phyloP scores from a whole-genome alignment of 371 early-diverging fungal genomes.

The Mortierella sp. region DNA sequence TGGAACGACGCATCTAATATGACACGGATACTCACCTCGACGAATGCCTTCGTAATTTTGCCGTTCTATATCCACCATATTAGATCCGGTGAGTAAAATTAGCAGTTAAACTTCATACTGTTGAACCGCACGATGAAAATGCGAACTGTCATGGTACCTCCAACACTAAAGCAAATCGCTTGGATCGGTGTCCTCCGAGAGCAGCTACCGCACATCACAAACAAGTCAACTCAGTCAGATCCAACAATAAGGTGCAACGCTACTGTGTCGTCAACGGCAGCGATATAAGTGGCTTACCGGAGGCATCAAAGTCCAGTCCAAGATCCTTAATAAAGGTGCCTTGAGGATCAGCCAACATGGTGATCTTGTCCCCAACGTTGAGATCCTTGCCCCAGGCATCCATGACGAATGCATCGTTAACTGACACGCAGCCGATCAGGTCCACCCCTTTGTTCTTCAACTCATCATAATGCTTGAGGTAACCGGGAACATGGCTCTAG shows the following conservation, averaged over 20 bases:
- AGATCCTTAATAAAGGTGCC: conserved; percentile 73
- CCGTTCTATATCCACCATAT: conserved; percentile 35
- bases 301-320: conserved; percentile 73
- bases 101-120: no score
- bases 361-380: conserved; percentile 57
- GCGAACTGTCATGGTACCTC: conserved; percentile 61
- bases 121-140: no score
- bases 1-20: not conserved
- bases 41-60: conserved; percentile 50
- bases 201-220: conserved; percentile 51
- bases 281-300: conserved; percentile 36
- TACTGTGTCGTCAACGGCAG: not conserved
- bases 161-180: conserved; percentile 77
- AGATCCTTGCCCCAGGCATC: conserved; percentile 74
- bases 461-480: conserved; percentile 64
- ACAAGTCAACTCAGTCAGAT: not conserved
- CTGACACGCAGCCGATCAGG: conserved; percentile 70
- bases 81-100: no score
- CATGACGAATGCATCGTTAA: conserved; percentile 82
- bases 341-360: conserved; percentile 73
- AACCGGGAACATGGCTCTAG: conserved; percentile 76
- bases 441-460: conserved; percentile 75
- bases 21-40: conserved; percentile 37
- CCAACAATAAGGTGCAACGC: not conserved
- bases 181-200: conserved; percentile 73